These are phyloP conservation scores for Cocos nucifera DNA, from an alignment of 176 grass and related monocot genomes.

Conservation along the genomic window DNA sequence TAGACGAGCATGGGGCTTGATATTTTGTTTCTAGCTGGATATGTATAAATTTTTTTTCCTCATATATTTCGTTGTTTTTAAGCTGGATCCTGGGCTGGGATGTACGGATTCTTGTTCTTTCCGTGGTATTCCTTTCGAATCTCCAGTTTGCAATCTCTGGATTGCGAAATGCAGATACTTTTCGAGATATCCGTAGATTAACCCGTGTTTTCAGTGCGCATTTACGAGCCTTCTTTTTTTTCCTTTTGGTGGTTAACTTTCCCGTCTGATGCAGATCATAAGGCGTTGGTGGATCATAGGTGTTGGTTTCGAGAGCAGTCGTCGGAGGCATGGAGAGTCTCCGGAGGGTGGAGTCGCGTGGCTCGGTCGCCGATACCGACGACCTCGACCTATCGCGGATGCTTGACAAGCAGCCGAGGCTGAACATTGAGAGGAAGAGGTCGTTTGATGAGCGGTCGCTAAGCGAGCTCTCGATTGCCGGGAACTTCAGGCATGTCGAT, in stretches of 20 bases:
- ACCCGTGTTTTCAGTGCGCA: too few relatives aligned
- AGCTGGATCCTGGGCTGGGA: too few relatives aligned
- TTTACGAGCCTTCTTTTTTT: too few relatives aligned
- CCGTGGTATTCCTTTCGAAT: too few relatives aligned
- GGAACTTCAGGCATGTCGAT: constrained; percentile 25
- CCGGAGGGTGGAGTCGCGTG: constrained; percentile 44
- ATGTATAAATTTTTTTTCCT: too few relatives aligned
- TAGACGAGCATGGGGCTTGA: too few relatives aligned
- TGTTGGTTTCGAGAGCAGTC: neutral
- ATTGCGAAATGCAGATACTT: too few relatives aligned
- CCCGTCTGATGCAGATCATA: neutral
- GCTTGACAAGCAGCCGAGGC: constrained; percentile 38
- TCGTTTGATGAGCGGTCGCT: constrained; percentile 79
- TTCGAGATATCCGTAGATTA: too few relatives aligned
- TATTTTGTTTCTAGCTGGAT: too few relatives aligned
- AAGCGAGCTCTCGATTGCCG: constrained; percentile 45
- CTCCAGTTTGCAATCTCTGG: too few relatives aligned
- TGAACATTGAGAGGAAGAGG: constrained; percentile 55
- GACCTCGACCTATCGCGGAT: constrained; percentile 51
- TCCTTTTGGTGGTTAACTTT: neutral
- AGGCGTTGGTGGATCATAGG: constrained; percentile 1
- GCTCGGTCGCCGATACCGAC: constrained; percentile 59
- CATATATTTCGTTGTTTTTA: too few relatives aligned
- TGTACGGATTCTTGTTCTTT: too few relatives aligned
- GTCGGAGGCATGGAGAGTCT: constrained; percentile 5